These are phyloP conservation scores for Jackrogersella multiformis DNA, from an alignment of 495 filamentous ascomycete species.

Conservation along the genomic window DNA sequence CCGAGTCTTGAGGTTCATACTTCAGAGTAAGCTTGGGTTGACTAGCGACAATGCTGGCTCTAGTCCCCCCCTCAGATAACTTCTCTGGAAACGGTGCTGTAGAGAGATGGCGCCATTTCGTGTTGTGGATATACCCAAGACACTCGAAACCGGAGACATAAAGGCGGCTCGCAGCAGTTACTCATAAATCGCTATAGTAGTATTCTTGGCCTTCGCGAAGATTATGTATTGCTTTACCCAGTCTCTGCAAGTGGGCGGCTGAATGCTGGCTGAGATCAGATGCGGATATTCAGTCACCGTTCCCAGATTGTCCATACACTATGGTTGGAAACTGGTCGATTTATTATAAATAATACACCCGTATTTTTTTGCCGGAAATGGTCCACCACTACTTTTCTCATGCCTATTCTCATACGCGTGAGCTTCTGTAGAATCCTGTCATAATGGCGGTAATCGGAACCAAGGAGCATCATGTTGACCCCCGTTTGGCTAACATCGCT, in stretches of 20 bases:
- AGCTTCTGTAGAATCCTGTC: neutral
- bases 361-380: neutral
- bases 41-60: neutral
- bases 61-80: neutral
- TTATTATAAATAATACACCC: neutral
- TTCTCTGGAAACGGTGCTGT: neutral
- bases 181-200: no score
- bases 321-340: neutral
- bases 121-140: neutral
- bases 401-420: no score
- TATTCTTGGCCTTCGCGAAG: neutral
- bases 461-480: slow-evolving; percentile 39
- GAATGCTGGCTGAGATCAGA: slow-evolving; percentile 35
- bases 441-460: slow-evolving; percentile 37
- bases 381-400: neutral
- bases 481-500: slow-evolving; percentile 43
- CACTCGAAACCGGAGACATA: neutral
- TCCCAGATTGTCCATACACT: slow-evolving; percentile 13
- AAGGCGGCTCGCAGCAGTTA: no score
- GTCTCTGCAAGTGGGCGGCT: slow-evolving; percentile 17
- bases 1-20: no score
- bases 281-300: slow-evolving; percentile 30
- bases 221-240: neutral
- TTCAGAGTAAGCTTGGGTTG: no score
- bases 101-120: neutral